A percentile compares a stretch with the other conserved stretches of the same genome.
Evolutionary conservation across 768 basidiomycete genomes (phyloP).

Genomic region (Suillus lakei): DNA sequence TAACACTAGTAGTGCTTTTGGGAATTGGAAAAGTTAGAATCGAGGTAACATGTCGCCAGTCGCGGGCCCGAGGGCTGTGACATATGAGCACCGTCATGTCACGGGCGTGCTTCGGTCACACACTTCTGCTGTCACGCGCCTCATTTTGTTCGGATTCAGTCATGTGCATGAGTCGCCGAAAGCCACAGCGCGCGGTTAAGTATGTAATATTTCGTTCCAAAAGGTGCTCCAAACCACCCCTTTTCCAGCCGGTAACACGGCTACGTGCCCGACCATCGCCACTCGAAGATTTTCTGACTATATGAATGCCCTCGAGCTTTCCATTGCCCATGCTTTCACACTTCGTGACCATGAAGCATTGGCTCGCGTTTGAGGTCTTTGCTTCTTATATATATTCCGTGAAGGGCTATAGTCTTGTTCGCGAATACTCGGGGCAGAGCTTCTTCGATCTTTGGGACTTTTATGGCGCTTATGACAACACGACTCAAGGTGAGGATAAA

Average conservation of each 20-base stretch:
- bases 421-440: constrained; percentile 48
- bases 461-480: constrained; percentile 53
- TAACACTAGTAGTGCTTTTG: not conserved
- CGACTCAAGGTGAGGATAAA: constrained; percentile 44
- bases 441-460: constrained; percentile 65
- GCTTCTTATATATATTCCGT: constrained; percentile 10
- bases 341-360: constrained; percentile 16
- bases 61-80: no score
- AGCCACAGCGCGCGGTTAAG: not conserved
- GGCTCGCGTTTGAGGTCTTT: constrained; percentile 9
- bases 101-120: not conserved
- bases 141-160: not conserved
- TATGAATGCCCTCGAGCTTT: constrained; percentile 1
- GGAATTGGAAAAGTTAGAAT: not conserved
- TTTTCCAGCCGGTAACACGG: not conserved
- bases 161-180: not conserved
- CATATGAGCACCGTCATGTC: not conserved
- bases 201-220: not conserved
- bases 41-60: no score
- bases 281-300: constrained; percentile 12
- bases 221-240: not conserved
- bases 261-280: constrained; percentile 8
- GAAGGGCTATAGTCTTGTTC: constrained; percentile 41
- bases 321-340: not conserved
- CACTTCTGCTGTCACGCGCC: not conserved